These are phyloP conservation scores for Ascochyta pisi DNA, from an alignment of 2,329 filamentous ascomycete species.

Conservation along the genomic window DNA sequence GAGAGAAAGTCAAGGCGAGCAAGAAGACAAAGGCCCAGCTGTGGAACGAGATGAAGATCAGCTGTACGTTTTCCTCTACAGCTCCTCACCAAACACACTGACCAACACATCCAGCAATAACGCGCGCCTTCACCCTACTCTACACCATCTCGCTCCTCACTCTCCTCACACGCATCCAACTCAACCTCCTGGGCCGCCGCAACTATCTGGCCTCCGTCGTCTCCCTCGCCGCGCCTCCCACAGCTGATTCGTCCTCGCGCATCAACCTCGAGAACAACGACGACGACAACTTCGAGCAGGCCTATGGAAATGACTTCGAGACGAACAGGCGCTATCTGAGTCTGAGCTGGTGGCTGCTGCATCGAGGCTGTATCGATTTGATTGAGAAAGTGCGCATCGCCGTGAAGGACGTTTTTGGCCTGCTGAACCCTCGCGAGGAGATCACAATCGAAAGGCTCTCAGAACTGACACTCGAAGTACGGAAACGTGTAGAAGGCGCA, in stretches of 20 bases:
- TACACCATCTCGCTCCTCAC: slow-evolving; percentile 90
- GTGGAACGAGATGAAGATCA: slow-evolving; percentile 97
- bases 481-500: slow-evolving; percentile 81
- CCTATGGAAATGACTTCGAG: slow-evolving; percentile 92
- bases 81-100: neutral
- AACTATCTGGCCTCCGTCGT: slow-evolving; percentile 97
- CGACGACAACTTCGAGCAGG: slow-evolving; percentile 81
- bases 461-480: slow-evolving; percentile 80
- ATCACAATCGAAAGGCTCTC: slow-evolving; percentile 81
- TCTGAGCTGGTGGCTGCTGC: slow-evolving; percentile 97
- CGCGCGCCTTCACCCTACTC: slow-evolving; percentile 86
- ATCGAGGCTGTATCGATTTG: slow-evolving; percentile 85
- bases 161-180: slow-evolving; percentile 90
- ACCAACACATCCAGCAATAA: slow-evolving; percentile 69
- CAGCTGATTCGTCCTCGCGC: slow-evolving; percentile 70
- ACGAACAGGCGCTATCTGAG: slow-evolving; percentile 94
- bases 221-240: slow-evolving; percentile 75
- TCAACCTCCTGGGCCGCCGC: slow-evolving; percentile 92
- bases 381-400: slow-evolving; percentile 83
- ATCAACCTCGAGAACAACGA: slow-evolving; percentile 95
- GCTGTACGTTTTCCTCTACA: slow-evolving; percentile 67
- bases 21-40: slow-evolving; percentile 90
- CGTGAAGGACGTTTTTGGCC: slow-evolving; percentile 88
- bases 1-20: slow-evolving; percentile 60
- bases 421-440: slow-evolving; percentile 85